These are phyloP conservation scores for Fomitopsis serialis DNA, from an alignment of 768 basidiomycete species.

Conservation along the genomic window DNA sequence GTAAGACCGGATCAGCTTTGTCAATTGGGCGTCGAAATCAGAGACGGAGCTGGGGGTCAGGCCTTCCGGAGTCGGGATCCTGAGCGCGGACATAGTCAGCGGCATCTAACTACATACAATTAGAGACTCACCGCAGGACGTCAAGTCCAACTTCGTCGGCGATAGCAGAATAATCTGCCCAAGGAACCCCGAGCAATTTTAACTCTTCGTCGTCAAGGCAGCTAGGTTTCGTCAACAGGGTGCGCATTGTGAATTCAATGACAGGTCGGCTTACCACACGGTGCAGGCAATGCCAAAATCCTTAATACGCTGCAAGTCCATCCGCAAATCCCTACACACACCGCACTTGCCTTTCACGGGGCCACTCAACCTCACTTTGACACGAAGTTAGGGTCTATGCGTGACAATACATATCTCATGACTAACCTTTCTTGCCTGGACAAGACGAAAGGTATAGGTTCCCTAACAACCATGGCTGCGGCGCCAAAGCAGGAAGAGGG, in stretches of 20 bases:
- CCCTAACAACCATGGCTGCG: constrained; percentile 43
- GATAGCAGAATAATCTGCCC: constrained; percentile 64
- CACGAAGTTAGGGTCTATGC: background rate
- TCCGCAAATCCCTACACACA: constrained; percentile 77
- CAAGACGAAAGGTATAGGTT: constrained; percentile 88
- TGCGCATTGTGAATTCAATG: too few relatives aligned
- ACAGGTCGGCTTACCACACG: constrained; percentile 70
- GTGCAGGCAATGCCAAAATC: constrained; percentile 72
- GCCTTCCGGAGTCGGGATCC: constrained; percentile 88
- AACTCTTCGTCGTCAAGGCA: constrained; percentile 86
- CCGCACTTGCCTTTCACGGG: constrained; percentile 74
- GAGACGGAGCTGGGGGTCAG: constrained; percentile 61
- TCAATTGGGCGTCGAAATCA: constrained; percentile 61
- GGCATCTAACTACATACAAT: background rate
- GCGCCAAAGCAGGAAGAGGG: background rate
- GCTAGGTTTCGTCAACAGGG: constrained; percentile 31
- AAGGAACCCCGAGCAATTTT: constrained; percentile 79
- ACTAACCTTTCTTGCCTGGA: constrained; percentile 86
- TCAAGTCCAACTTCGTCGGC: constrained; percentile 68
- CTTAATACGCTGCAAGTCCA: constrained; percentile 73
- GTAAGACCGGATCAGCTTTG: constrained; percentile 61
- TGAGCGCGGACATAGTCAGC: constrained; percentile 20
- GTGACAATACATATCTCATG: background rate
- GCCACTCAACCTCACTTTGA: constrained; percentile 62
- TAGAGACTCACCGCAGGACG: constrained; percentile 57